These are phyloP conservation scores for Exophiala bonariae DNA, from an alignment of 2,329 filamentous ascomycete genomes.

Conservation along the genomic window DNA sequence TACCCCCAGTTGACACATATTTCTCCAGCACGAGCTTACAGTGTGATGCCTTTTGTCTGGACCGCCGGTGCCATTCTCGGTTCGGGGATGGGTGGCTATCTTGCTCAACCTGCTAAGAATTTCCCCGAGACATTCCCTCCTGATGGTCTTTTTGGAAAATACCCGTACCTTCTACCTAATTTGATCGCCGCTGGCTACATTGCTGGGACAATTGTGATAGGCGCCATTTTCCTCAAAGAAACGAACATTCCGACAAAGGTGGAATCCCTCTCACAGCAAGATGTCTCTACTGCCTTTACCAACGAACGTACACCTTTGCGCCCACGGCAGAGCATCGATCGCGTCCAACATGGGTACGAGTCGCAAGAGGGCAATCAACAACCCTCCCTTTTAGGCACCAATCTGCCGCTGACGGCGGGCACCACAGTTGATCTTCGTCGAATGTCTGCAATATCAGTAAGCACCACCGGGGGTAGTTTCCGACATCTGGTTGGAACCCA, in stretches of 20 bases:
- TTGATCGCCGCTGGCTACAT: constrained; percentile 9
- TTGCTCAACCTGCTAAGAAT: constrained; percentile 5
- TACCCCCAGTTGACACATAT: neutral
- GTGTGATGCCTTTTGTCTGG: constrained; percentile 14
- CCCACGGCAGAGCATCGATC: neutral
- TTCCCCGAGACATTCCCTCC: constrained; percentile 6
- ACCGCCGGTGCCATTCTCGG: constrained; percentile 8
- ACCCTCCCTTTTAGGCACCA: neutral
- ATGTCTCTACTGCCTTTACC: neutral
- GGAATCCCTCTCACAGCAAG: neutral
- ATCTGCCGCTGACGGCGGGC: constrained; percentile 4
- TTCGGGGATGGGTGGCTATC: constrained; percentile 11
- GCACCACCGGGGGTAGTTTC: neutral
- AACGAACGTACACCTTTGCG: constrained; percentile 8
- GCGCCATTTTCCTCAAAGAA: constrained; percentile 8
- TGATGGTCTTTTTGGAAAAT: constrained; percentile 10
- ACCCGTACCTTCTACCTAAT: constrained; percentile 15
- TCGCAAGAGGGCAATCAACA: neutral
- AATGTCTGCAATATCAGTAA: constrained; percentile 1
- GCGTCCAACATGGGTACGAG: neutral
- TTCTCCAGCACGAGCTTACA: constrained; percentile 7
- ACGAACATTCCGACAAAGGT: neutral
- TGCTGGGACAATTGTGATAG: constrained; percentile 2
- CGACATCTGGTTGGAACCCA: too few relatives aligned
- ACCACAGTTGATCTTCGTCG: constrained; percentile 9